Base-by-base conservation (phyloP, 306 rosid genomes). In the Spatholobus suberectus region DNA sequence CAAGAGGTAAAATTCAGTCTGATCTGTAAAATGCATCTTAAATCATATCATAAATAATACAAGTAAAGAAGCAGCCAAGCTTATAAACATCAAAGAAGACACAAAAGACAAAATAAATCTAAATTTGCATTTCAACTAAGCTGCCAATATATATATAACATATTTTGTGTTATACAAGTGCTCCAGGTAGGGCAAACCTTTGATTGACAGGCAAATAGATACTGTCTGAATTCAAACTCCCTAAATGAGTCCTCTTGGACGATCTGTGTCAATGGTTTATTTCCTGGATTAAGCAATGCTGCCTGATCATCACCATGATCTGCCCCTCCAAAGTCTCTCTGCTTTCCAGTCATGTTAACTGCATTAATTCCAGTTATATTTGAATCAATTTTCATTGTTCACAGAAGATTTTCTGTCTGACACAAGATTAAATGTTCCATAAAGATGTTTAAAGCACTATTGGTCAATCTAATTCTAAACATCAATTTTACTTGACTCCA, bases 221-320 rank as follows among this genome's bases (percentile, higher is more conserved):
- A 96, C 82, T 96, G 99, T 87, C 97, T 84, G 88, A 96, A 94
- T 81, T 96, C 99, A 85, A 96, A 96, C 86, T 96, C 99, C 91
- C 99, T 85, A 83, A 96, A 94, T 6, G 97, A 92, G 81, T 94
- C 99, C 69, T 96, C 99, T 88, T 91, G 99, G 84, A 92, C 93
- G 65, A 96, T 96, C 83, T 94, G 97, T 43, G 97, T 85, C 90
- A 96, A 88, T 76, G 95, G 81, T 81, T 94, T 96, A 80, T 85
- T 94, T 77, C 93, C 93, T 55, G 97, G 88, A 82, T 94, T 90
- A 58, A 94, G 78, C 88, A 96, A 82, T 79, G 92, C 84, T 47
- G 98, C 99, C 77, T 92, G 98, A 89, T 94, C 97, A n/a, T 96
- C 97, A 79, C 99, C 97, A 72, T 75, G 89, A 55, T 92, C 98